phyloP scores from a whole-genome alignment of 1,284 basidiomycete genomes.

The Nidula niveotomentosa region DNA sequence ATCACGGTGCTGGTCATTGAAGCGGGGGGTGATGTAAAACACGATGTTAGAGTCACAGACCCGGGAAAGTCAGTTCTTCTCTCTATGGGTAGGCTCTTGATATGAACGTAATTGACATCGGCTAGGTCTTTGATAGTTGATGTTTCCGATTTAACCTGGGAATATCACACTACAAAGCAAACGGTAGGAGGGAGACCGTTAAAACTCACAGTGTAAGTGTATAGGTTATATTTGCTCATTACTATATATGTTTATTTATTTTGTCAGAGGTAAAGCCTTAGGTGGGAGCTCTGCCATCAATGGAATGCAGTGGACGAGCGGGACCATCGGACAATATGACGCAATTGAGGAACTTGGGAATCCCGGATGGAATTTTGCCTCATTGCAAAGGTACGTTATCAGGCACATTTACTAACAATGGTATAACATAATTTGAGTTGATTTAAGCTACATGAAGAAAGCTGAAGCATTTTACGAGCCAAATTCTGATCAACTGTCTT shows the following conservation, averaged over 20 bases:
- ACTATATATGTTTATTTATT: no score
- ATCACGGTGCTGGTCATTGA: conserved; percentile 21
- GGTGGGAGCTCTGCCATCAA: conserved; percentile 16
- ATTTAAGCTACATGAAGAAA: conserved; percentile 12
- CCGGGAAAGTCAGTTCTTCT: conserved; percentile 1
- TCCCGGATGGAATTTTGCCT: conserved; percentile 13
- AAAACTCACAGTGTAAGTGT: neutral
- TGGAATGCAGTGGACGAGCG: conserved; percentile 15
- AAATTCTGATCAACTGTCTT: neutral
- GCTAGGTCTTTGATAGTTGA: neutral
- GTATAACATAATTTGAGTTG: neutral
- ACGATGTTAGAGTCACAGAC: conserved; percentile 11
- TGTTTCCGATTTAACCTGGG: neutral
- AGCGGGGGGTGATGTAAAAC: conserved; percentile 16
- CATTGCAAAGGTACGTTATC: conserved; percentile 5
- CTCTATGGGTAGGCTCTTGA: neutral
- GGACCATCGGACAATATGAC: conserved; percentile 13
- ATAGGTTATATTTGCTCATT: no score
- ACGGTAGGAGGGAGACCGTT: neutral
- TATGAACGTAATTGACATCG: neutral
- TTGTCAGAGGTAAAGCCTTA: conserved; percentile 11
- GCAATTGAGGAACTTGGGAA: conserved; percentile 13
- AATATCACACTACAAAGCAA: neutral
- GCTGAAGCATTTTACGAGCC: neutral
- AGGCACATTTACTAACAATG: neutral